Base-by-base conservation (phyloP, 139 green algal species). In the Ettlia oleoabundans region DNA sequence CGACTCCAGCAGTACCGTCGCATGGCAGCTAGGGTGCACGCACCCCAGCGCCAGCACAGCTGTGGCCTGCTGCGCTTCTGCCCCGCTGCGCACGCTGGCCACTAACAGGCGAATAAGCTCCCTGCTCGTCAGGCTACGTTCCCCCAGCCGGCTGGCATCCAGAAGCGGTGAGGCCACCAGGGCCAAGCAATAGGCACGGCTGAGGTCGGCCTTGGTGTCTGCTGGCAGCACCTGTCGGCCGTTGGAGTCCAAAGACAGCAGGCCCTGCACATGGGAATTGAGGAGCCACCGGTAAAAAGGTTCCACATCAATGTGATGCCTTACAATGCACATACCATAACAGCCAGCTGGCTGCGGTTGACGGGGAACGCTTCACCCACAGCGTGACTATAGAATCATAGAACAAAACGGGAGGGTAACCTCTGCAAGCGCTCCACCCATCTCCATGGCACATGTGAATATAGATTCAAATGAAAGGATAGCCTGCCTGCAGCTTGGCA, bases 31-130 rank as follows among this genome's bases (percentile, higher is more conserved):
- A 4, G 84, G 68, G 71, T 93, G 84, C 33, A 84, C 71, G 78
- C 91, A 86, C 8, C 94, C 94, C 75, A 97, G 78, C 0, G 92
- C 92, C 82, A 96, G 72, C 41, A 91, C 76, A 21, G 90, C 89
- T 10, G 81, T 63, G 37, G 76, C 52, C 66, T 88, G 83, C 69
- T 81, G 76, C 4, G 52, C 38, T 43, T 89, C 82, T 1, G 61
- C 8, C 3, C 77, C 84, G 5, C 32, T n/a, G 47, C 84, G 66
- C 24, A 82, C 72, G 47, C 24, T 67, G 26, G 53, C 35, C 38
- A 87, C 70, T 24, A 87, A 51, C 35, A 90, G 38, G 40, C 82
- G 72, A 10, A 87, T 70, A 30, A 94, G 42, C 13, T 92, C 90
- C 6, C 81, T 51, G 66, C 40, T 78, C 21, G 37, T 64, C 33